Evolutionary conservation across 2,329 filamentous ascomycete species (phyloP).

Genomic region (Coniochaeta sp.): DNA sequence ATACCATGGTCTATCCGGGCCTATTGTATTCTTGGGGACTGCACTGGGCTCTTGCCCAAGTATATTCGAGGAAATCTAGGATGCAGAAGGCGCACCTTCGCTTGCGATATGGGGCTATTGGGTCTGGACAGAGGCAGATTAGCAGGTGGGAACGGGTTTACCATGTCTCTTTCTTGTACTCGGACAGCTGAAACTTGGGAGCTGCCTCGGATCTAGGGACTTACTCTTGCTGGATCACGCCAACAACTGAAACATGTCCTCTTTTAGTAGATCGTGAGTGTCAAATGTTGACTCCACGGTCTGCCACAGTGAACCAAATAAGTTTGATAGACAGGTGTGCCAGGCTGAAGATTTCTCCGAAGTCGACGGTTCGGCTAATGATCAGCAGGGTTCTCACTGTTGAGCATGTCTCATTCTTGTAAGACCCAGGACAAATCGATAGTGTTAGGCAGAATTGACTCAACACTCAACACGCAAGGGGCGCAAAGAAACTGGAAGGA

Average conservation of each 20-base stretch:
- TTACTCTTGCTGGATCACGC: background rate
- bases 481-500: background rate
- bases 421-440: background rate
- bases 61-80: background rate
- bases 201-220: background rate
- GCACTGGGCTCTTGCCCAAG: background rate
- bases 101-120: background rate
- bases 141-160: background rate
- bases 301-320: background rate
- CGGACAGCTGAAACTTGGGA: background rate
- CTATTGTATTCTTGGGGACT: background rate
- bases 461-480: background rate
- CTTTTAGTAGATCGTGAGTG: background rate
- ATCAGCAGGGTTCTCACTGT: conserved; percentile 1
- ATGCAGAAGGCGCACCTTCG: conserved; percentile 1
- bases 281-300: background rate
- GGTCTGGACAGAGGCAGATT: background rate
- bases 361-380: background rate
- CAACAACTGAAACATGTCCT: background rate
- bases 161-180: conserved; percentile 1
- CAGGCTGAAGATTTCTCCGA: background rate
- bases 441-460: background rate
- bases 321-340: background rate
- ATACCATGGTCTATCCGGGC: conserved; percentile 1
- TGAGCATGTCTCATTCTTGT: background rate